phyloP scores from a whole-genome alignment of 495 filamentous ascomycete genomes.

The Aspergillus indologenus region DNA sequence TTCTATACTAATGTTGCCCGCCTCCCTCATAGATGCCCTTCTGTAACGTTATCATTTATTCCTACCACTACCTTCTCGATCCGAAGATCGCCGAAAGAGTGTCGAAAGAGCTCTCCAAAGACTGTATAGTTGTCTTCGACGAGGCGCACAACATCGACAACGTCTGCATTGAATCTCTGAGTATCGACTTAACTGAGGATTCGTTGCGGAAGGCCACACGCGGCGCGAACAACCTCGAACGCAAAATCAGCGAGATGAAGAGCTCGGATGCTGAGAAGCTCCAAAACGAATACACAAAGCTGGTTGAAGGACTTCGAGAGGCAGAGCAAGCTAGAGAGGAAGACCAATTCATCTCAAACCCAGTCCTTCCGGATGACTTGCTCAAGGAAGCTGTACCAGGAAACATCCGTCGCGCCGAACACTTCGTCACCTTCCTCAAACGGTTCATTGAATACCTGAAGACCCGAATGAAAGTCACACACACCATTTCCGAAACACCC shows the following conservation, averaged over 20 bases:
- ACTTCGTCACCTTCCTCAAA: conserved; percentile 93
- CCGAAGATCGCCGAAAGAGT: conserved; percentile 98
- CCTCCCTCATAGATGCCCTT: conserved; percentile 71
- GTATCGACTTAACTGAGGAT: conserved; percentile 94
- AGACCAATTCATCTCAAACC: conserved; percentile 96
- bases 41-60: conserved; percentile 99
- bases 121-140: conserved; percentile 98
- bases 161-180: conserved; percentile 96
- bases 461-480: conserved; percentile 96
- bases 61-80: conserved; percentile 96
- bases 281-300: conserved; percentile 90
- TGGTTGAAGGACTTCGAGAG: conserved; percentile 87
- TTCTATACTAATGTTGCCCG: conserved; percentile 10
- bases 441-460: conserved; percentile 98
- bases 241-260: conserved; percentile 89
- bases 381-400: conserved; percentile 87
- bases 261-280: conserved; percentile 86
- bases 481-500: conserved; percentile 95
- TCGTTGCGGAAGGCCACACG: conserved; percentile 83
- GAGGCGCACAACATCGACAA: conserved; percentile 99
- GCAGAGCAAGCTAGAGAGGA: conserved; percentile 86
- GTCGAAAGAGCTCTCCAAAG: conserved; percentile 93
- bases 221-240: conserved; percentile 86
- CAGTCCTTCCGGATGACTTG: conserved; percentile 43
- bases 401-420: conserved; percentile 93